These are phyloP conservation scores for Lactarius hengduanensis DNA, from an alignment of 768 basidiomycete genomes.

Conservation along the genomic window DNA sequence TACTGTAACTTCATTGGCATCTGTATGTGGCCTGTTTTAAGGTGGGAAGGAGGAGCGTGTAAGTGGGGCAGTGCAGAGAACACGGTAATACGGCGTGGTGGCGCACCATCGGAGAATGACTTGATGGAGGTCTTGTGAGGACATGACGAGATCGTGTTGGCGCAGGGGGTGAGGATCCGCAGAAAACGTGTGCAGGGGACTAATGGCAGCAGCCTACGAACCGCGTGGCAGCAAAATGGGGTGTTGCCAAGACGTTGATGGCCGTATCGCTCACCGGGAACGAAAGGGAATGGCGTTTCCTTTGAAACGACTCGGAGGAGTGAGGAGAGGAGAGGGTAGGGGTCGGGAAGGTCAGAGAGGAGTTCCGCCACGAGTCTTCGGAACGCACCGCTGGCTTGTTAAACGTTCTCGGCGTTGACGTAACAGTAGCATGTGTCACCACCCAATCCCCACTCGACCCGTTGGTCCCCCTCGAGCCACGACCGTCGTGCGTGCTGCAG, in stretches of 20 bases:
- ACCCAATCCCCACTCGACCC: background rate
- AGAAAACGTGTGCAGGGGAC: conserved; percentile 14
- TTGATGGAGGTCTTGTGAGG: conserved; percentile 22
- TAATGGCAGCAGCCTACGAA: background rate
- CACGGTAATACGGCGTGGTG: conserved; percentile 21
- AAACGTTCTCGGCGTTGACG: conserved; percentile 10
- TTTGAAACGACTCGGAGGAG: background rate
- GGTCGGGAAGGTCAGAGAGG: background rate
- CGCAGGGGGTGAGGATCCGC: background rate
- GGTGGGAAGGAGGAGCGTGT: background rate
- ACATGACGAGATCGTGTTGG: conserved; percentile 20
- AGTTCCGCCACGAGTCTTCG: background rate
- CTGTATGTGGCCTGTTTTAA: conserved; percentile 28
- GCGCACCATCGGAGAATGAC: conserved; percentile 24
- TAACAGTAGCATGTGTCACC: conserved; percentile 15
- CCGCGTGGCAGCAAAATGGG: conserved; percentile 8
- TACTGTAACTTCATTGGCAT: conserved; percentile 29
- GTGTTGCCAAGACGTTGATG: background rate
- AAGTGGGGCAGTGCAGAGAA: conserved; percentile 5
- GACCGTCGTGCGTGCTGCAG: background rate
- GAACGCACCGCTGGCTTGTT: background rate
- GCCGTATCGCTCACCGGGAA: conserved; percentile 12
- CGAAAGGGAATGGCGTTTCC: background rate
- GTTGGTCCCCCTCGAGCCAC: background rate
- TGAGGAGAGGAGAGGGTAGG: background rate